Base-by-base conservation (phyloP, 2,329 filamentous ascomycete genomes). In the Colletotrichum echinochloae region DNA sequence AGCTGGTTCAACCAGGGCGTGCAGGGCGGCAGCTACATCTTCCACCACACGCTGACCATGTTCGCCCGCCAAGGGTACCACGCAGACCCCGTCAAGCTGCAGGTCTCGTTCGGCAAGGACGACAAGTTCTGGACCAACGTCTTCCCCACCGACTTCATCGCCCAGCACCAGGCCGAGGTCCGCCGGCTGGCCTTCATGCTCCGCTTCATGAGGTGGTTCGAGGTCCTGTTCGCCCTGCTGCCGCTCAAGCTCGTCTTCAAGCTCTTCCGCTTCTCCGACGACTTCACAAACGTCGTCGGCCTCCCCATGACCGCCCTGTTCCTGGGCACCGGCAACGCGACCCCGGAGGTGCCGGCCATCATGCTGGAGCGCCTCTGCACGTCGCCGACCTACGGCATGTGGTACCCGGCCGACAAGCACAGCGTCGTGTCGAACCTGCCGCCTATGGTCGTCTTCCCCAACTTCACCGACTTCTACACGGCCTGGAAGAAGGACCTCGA, bases 321-420 rank as follows among this genome's bases (percentile, higher is more conserved):
- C 75, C 81, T 93, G 0, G 91, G 91, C 0, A 92, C 91, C 0
- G 90, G 91, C 2, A 92, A 92, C 71, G 89, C 91, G 72, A 90
- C 90, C 0, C 88, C 90, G 0, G 88, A 92, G 73, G 90, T 92
- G 0, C 88, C 90, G 0, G 86, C 85, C 61, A 89, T 90, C 37
- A 88, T 93, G 48, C 80, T 93, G 4, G 86, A 89, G 75, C 79
- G 86, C 5, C 76, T 89, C 0, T 88, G 87, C 67, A 86, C 73
- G 81, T 86, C 69, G 83, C 85, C 3, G 83, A 85, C 68, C 83
- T 87, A 82, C 81, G 83, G 67, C 78, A 81, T 89, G 60, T 89
- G 86, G 86, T 88, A 87, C 72, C 85, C 87, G 56, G 75, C 81
- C 0, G 82, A 86, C 70, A 62, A 73, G 64, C 57, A 69, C 81